Base-by-base conservation (phyloP, 768 basidiomycete genomes). In the Symmetrospora coprosmae region DNA sequence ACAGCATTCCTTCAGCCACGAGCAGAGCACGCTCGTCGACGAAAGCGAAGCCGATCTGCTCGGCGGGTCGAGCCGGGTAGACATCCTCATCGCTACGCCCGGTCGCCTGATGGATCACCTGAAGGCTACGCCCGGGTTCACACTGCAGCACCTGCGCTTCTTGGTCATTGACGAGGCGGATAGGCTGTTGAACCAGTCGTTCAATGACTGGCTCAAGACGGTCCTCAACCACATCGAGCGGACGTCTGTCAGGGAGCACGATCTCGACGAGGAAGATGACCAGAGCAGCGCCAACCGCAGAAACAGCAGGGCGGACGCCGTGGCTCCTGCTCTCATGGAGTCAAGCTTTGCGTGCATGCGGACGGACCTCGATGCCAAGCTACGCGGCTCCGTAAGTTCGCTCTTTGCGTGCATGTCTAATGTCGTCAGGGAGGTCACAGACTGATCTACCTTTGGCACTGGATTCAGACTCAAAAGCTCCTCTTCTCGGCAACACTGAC, bases 161-260 rank as follows among this genome's bases (percentile, higher is more conserved):
- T 75, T 97, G 62, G 83, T 97, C 28, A 87, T 99, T 58, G 94
- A 99, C 71, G 94, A 99, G 74, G 94, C 94, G 0, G 94, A 99
- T 70, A 81, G 90, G n/a, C 78, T 99, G 0, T 78, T 99, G 8
- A 84, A 86, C 9, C 90, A 96, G 71, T 88, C 87, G 1, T 97
- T 94, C 74, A 90, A 97, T 72, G 86, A 88, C 70, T 99, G 91
- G 92, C 75, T 97, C 2, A 79, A 80, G 5, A 82, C 82, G 68
- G 85, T 97, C 2, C 75, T 94, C 7, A 74, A 78, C n/a, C 87
- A 87, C 6, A 85, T 82, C 9, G 79, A 74, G 35, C 75, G 77
- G 71, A 65, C 76, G 21, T 25, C 71, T 71, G 60, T 65, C 43
- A 19, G 59, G 31, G 21, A 34, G 3, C n/a, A 14, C 4, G 13